These are phyloP conservation scores for Glycine tomentella DNA, from an alignment of 306 rosid species.

Conservation along the genomic window DNA sequence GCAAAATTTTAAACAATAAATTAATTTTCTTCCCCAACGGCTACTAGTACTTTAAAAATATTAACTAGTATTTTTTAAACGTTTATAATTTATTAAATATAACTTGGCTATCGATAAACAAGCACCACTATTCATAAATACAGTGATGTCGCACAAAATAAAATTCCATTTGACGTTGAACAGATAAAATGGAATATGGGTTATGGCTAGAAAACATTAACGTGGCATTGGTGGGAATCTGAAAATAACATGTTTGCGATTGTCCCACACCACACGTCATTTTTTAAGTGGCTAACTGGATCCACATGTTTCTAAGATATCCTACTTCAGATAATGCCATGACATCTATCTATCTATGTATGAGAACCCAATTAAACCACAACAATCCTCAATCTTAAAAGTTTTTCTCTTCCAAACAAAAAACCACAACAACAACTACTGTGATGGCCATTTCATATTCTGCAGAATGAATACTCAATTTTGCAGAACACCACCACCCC, in stretches of 20 bases:
- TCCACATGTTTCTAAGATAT: constrained; percentile 47
- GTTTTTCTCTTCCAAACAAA: constrained; percentile 22
- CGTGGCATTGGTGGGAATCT: constrained; percentile 19
- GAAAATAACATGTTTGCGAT: not conserved
- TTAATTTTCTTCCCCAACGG: not conserved
- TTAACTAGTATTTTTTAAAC: no score
- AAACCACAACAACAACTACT: constrained; percentile 28
- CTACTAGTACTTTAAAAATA: not conserved
- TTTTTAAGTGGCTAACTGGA: constrained; percentile 33
- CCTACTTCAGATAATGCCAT: constrained; percentile 50
- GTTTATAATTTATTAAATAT: not conserved
- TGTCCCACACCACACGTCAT: constrained; percentile 45
- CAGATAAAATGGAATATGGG: not conserved
- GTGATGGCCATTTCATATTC: constrained; percentile 64
- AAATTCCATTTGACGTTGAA: not conserved
- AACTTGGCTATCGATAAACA: not conserved
- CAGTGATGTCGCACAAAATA: not conserved
- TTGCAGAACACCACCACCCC: constrained; percentile 31
- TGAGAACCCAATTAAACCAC: not conserved
- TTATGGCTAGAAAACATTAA: constrained; percentile 7
- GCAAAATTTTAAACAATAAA: not conserved
- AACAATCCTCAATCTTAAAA: not conserved
- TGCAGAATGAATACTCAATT: constrained; percentile 61
- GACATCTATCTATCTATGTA: no score
- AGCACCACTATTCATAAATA: not conserved